A percentile compares a stretch with the other conserved stretches of the same genome.
These are phyloP conservation scores for Metschnikowia henanensis DNA, from an alignment of 805 yeast species.

Conservation along the genomic window DNA sequence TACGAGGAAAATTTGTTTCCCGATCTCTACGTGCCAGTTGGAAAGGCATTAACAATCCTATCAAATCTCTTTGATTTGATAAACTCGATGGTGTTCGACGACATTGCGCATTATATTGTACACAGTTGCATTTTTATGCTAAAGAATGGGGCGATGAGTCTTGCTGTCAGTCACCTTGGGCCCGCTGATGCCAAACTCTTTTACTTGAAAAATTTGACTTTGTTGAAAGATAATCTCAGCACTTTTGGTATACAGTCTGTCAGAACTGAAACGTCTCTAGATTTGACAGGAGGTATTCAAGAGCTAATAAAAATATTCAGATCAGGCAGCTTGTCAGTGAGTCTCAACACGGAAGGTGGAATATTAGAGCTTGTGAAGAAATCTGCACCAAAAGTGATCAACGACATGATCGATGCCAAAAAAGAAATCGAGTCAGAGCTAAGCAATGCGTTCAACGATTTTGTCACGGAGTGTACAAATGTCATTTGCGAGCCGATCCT, in stretches of 20 bases:
- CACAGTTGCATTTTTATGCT: slow-evolving; percentile 72
- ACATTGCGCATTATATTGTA: slow-evolving; percentile 82
- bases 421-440: slow-evolving; percentile 72
- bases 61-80: slow-evolving; percentile 80
- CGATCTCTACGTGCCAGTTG: slow-evolving; percentile 69
- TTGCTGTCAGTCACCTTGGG: slow-evolving; percentile 49
- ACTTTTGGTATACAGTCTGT: slow-evolving; percentile 80
- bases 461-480: slow-evolving; percentile 52
- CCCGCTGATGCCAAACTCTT: slow-evolving; percentile 60
- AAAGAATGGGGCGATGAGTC: slow-evolving; percentile 48
- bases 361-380: slow-evolving; percentile 57
- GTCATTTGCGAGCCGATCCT: slow-evolving; percentile 47
- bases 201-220: slow-evolving; percentile 67
- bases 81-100: slow-evolving; percentile 79
- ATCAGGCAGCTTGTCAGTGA: slow-evolving; percentile 46
- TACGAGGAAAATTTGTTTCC: slow-evolving; percentile 38
- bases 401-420: slow-evolving; percentile 76
- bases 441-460: slow-evolving; percentile 65
- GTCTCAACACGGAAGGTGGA: slow-evolving; percentile 31
- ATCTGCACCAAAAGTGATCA: slow-evolving; percentile 76
- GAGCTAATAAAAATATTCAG: slow-evolving; percentile 42
- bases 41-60: slow-evolving; percentile 64
- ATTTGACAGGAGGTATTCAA: slow-evolving; percentile 70
- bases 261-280: slow-evolving; percentile 70
- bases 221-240: slow-evolving; percentile 65